phyloP scores from a whole-genome alignment of 768 basidiomycete genomes.

The Rubroboletus pulcherrimus region DNA sequence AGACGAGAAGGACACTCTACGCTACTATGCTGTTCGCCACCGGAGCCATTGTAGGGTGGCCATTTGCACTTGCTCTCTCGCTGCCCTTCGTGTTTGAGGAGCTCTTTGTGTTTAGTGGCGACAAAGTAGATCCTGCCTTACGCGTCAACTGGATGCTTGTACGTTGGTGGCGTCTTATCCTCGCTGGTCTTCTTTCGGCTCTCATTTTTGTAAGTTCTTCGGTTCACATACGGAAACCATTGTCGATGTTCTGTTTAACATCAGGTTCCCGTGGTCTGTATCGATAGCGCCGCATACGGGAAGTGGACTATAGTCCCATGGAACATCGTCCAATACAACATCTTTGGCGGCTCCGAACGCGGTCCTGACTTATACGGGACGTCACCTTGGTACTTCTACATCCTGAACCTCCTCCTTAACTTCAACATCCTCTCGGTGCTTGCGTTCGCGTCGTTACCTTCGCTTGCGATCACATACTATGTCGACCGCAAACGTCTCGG shows the following conservation, averaged over 20 bases:
- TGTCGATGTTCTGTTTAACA: neutral
- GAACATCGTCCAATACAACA: slow-evolving; percentile 93
- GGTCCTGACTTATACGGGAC: slow-evolving; percentile 96
- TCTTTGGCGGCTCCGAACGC: slow-evolving; percentile 73
- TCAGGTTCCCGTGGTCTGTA: slow-evolving; percentile 76
- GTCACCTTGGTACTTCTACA: slow-evolving; percentile 81
- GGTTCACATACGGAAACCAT: neutral
- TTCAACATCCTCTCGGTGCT: slow-evolving; percentile 86
- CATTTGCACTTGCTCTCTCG: slow-evolving; percentile 84
- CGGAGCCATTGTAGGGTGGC: slow-evolving; percentile 93
- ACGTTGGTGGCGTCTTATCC: slow-evolving; percentile 57
- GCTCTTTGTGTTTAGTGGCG: slow-evolving; percentile 71
- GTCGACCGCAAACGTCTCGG: slow-evolving; percentile 79
- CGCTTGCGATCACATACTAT: slow-evolving; percentile 66
- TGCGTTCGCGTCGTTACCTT: slow-evolving; percentile 77
- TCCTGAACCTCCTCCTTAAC: slow-evolving; percentile 87
- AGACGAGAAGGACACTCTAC: slow-evolving; percentile 54
- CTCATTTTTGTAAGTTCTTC: slow-evolving; percentile 56
- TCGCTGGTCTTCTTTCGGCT: slow-evolving; percentile 50
- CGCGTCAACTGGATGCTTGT: slow-evolving; percentile 52
- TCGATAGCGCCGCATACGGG: slow-evolving; percentile 89
- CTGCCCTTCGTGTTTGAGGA: slow-evolving; percentile 91
- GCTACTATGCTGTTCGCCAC: slow-evolving; percentile 71
- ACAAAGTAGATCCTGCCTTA: slow-evolving; percentile 49
- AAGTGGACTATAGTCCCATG: slow-evolving; percentile 76